Evolutionary conservation across 352 stramenopile species (phyloP).

Genomic region (Globisporangium iwayamae): DNA sequence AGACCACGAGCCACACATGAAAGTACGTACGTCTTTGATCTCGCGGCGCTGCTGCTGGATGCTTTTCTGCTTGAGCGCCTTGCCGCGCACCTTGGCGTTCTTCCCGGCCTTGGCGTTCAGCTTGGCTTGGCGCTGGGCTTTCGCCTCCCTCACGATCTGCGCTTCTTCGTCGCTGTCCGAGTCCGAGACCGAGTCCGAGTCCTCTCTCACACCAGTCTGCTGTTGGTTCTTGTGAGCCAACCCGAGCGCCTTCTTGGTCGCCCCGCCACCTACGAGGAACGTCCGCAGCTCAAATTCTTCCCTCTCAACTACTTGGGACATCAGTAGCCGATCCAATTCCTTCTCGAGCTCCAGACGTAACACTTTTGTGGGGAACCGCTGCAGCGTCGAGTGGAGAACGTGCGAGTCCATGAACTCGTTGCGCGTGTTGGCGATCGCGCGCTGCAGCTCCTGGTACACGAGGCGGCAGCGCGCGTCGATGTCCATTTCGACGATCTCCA

Average conservation of each 20-base stretch:
- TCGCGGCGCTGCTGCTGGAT: conserved; percentile 70
- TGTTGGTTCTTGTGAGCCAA: not conserved
- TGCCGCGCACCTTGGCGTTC: conserved; percentile 43
- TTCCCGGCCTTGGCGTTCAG: conserved; percentile 25
- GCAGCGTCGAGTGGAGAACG: conserved; percentile 85
- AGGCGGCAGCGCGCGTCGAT: conserved; percentile 82
- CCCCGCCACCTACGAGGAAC: conserved; percentile 30
- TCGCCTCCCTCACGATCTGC: conserved; percentile 46
- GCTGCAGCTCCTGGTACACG: conserved; percentile 89
- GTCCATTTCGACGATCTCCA: conserved; percentile 67
- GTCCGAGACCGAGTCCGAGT: conserved; percentile 38
- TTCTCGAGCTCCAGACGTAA: conserved; percentile 89
- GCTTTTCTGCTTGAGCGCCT: conserved; percentile 50
- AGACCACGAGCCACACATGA: not conserved
- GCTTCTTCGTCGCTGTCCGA: conserved; percentile 79
- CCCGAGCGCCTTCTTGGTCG: conserved; percentile 11
- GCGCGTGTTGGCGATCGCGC: conserved; percentile 73
- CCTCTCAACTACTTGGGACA: conserved; percentile 77
- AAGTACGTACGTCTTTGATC: conserved; percentile 54
- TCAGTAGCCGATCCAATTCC: conserved; percentile 88
- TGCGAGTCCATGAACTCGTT: conserved; percentile 90
- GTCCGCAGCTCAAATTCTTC: conserved; percentile 58
- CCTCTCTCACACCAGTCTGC: not conserved
- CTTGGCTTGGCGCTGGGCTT: conserved; percentile 30
- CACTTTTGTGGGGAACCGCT: conserved; percentile 89